Evolutionary conservation across 1,139 yeast genomes (phyloP).

Genomic region (Hemisphaericaspora lyxosophila): DNA sequence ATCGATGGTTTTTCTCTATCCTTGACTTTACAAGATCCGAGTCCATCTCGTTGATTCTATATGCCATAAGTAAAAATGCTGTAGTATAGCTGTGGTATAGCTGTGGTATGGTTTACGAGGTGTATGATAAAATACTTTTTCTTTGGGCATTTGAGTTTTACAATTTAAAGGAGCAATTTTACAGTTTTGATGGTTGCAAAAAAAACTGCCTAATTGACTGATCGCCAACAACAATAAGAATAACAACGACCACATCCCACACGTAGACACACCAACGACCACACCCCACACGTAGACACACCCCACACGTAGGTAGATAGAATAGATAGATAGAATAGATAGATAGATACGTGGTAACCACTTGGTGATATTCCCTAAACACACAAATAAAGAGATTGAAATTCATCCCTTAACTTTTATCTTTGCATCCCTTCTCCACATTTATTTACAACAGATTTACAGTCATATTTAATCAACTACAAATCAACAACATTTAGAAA

Average conservation of each 20-base stretch:
- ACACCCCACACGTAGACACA: too few relatives aligned
- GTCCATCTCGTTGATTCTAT: constrained; percentile 18
- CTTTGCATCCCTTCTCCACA: too few relatives aligned
- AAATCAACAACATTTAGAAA: too few relatives aligned
- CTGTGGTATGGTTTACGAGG: background rate
- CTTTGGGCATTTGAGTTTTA: background rate
- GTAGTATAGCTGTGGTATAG: background rate
- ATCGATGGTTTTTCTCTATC: constrained; percentile 9
- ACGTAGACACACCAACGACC: background rate
- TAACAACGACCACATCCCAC: constrained; percentile 2
- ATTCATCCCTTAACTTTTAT: too few relatives aligned
- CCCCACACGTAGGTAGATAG: too few relatives aligned
- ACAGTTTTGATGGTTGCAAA: constrained; percentile 8
- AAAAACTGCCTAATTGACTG: too few relatives aligned
- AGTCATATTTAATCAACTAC: too few relatives aligned
- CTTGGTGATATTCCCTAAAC: too few relatives aligned
- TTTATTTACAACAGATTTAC: too few relatives aligned
- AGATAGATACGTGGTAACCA: too few relatives aligned
- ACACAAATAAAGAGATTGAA: too few relatives aligned
- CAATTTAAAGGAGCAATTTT: background rate
- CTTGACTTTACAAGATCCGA: constrained; percentile 15
- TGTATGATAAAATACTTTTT: background rate
- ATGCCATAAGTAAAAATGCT: constrained; percentile 16
- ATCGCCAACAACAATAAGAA: background rate
- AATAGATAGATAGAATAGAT: too few relatives aligned